A percentile compares a stretch with the other conserved stretches of the same genome.
Conservation (phyloP, 2,329 filamentous ascomycete species). For the Penicillium olsonii region DNA sequence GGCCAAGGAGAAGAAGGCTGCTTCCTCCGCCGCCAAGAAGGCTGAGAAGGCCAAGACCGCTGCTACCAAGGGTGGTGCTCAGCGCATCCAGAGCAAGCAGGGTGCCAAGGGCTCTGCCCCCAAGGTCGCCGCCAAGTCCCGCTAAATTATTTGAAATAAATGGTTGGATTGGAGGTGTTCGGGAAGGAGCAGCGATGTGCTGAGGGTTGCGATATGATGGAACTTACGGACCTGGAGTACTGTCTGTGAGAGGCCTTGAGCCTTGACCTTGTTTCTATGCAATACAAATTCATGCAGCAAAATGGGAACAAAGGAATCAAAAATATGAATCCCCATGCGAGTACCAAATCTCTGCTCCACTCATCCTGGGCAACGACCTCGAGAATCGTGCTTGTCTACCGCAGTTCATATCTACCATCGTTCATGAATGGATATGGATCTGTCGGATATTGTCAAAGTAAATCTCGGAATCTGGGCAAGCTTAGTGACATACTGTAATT, state of each 20-base stretch:
- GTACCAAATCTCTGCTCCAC: slow-evolving; percentile 11
- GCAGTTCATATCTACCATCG: slow-evolving; percentile 4
- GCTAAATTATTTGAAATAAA: slow-evolving; percentile 59
- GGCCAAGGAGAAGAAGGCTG: slow-evolving; percentile 97
- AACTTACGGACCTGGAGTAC: slow-evolving; percentile 32
- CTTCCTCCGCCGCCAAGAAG: slow-evolving; percentile 90
- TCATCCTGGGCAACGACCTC: slow-evolving; percentile 4
- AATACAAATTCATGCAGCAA: slow-evolving; percentile 27
- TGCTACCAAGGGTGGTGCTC: slow-evolving; percentile 74
- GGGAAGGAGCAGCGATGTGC: slow-evolving; percentile 24
- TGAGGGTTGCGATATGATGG: slow-evolving; percentile 32
- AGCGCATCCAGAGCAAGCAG: slow-evolving; percentile 92
- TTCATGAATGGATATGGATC: slow-evolving; percentile 3
- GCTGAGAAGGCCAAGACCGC: slow-evolving; percentile 97
- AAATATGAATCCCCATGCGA: slow-evolving; percentile 23
- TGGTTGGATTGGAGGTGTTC: slow-evolving; percentile 32
- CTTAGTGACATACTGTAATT: neutral
- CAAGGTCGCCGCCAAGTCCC: slow-evolving; percentile 84
- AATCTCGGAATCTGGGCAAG: too few relatives aligned
- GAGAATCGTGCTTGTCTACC: neutral
- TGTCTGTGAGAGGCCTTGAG: slow-evolving; percentile 26
- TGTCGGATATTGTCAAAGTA: neutral
- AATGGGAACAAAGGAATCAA: slow-evolving; percentile 31
- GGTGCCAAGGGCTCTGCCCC: slow-evolving; percentile 84
- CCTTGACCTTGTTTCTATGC: slow-evolving; percentile 30